Evolutionary conservation across 176 grass and related monocot genomes (phyloP), one percentile per base, ranked within the genome.

Genomic region (Leersia perrieri): DNA sequence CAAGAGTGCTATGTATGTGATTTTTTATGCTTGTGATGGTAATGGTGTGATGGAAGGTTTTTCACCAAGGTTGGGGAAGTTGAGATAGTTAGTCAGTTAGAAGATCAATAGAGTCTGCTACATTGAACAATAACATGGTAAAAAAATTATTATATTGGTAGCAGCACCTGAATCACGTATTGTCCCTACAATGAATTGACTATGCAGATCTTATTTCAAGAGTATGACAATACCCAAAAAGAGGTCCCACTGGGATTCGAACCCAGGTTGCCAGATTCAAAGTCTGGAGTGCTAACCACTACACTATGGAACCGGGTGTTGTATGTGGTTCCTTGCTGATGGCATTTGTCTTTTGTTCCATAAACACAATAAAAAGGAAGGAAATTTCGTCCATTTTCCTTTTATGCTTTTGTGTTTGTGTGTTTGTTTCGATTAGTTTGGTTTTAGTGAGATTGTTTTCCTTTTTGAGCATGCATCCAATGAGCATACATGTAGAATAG

Each of bases 181-280:
- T 23, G 20, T 18, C 20, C 51, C 45, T 49, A 0, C 45, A 49
- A 49, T 13, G 5, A 57, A 23, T 57, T 57, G 20, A 57, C 22
- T 57, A 57, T 57, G 6, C 51, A n/a, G 1, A 57, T 57, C 22
- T 22, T 22, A 57, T n/a, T 57, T 57, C 20, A 23, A 7, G 20
- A n/a, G 51, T 57, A 57, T 57, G 20, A 7, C 5, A 23, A 9
- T 23, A 23, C 5, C 51, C 45, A 51, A 57, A 57, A 40, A 74
- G 45, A 95, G 87, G 91, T 91, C 75, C 81, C 75, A 81, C 81
- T 70, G 89, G 86, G 89, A 97, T 97, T 97, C 42, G 89, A 91
- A 97, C 94, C 88, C 89, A 90, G 84, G 91, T 97, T 82, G 81
- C 89, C 89, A 93, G 94, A 97, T 97, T 97, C 94, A 97, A 91